Evolutionary conservation across 2,329 filamentous ascomycete genomes (phyloP), one percentile per base, ranked within the genome.

Genomic region (Fusarium nematophilum): DNA sequence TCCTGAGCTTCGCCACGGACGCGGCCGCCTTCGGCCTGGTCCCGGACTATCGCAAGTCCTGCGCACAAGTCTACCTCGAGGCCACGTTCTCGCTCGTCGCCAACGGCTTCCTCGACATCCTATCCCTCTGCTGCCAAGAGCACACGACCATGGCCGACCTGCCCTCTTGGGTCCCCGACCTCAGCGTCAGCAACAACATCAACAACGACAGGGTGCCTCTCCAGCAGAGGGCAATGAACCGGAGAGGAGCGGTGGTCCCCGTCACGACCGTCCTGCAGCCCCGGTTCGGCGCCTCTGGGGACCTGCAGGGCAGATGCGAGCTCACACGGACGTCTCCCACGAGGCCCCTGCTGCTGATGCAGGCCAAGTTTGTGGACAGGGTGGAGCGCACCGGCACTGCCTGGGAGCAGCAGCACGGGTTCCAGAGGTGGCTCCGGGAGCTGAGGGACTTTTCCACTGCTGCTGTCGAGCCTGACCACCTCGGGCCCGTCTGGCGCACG

Each of bases 401-500:
- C 17, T 48, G 34, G 31, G 31, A 48, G 25, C 21, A 27, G 17
- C 14, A 30, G 14, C n/a, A n/a, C n/a, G 31, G n/a, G 29, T 21
- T 29, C 14, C 21, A 25, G 14, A 38, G 9, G 15, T 48, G 45
- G 45, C 25, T 48, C 17, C 31, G 21, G 29, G 45, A 48, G 31
- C 14, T 38, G 8, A 48, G 23, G 3, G 25, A 30, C 5, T n/a
- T 48, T 4, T 38, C 21, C 9, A 27, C 6, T 13, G 13, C 31
- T 23, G 45, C 8, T 29, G 10, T n/a, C n/a, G n/a, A 37, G 14
- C 18, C 45, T 29, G 31, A 38, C 29, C 25, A 38, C 9, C 17
- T 38, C 10, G 39, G 11, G 23, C 23, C 18, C 9, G 45, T 48
- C 33, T 38, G 33, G 33, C 45, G 45, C 14, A 48, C 45, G 27